Percentiles rank a stretch among this genome's conserved stretches.
Evolutionary conservation across 768 basidiomycete genomes (phyloP).

Genomic region (Russula griseocarnosa): DNA sequence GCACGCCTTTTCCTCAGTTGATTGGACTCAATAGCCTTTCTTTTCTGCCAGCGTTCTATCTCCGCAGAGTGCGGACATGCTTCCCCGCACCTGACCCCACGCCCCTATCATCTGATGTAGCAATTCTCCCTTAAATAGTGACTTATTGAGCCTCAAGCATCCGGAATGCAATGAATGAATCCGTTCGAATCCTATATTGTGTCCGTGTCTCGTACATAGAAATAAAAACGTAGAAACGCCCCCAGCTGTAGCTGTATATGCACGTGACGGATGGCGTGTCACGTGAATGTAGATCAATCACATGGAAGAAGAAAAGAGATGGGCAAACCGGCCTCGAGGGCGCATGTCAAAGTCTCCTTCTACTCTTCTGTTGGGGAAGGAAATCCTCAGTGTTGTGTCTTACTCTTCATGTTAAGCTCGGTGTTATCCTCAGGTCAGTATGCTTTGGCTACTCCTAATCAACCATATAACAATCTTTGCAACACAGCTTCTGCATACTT

Average conservation of each 20-base stretch:
- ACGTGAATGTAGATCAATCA: conserved; percentile 15
- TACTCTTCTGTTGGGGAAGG: conserved; percentile 3
- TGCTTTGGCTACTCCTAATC: background rate
- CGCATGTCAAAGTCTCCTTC: background rate
- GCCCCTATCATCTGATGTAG: conserved; percentile 25
- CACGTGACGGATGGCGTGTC: background rate
- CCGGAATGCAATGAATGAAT: background rate
- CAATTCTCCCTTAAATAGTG: conserved; percentile 18
- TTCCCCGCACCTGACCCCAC: conserved; percentile 28
- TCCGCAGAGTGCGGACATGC: conserved; percentile 22
- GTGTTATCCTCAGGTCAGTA: conserved; percentile 28
- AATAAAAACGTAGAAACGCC: too few species aligned
- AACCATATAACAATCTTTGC: background rate
- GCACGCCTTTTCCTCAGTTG: conserved; percentile 18
- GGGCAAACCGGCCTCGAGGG: background rate
- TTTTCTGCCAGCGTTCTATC: conserved; percentile 25
- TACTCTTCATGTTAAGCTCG: conserved; percentile 24
- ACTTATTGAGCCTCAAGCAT: conserved; percentile 10
- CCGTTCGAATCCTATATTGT: background rate
- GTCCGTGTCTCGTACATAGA: background rate
- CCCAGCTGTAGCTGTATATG: too few species aligned
- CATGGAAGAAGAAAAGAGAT: conserved; percentile 2
- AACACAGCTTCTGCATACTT: conserved; percentile 58
- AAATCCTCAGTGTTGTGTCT: background rate
- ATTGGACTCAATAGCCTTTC: conserved; percentile 18